phyloP scores from a whole-genome alignment of 2,329 filamentous ascomycete species.

The Alternaria hordeiaustralica region DNA sequence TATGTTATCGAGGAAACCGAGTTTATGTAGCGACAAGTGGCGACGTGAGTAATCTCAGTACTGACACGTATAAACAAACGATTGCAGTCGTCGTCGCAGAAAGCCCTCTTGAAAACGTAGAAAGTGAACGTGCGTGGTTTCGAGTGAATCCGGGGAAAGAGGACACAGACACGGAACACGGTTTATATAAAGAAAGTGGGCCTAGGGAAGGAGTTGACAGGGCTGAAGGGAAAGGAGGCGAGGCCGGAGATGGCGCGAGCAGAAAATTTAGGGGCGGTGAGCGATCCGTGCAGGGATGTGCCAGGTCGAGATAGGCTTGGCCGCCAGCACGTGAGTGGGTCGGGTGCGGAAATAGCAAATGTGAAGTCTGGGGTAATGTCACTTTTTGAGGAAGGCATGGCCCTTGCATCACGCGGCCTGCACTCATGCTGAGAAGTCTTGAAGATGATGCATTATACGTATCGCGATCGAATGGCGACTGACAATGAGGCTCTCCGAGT shows the following conservation, averaged over 20 bases:
- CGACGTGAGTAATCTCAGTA: not conserved
- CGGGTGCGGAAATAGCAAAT: not conserved
- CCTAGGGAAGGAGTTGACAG: not conserved
- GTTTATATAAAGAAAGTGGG: constrained; percentile 24
- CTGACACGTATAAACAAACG: constrained; percentile 11
- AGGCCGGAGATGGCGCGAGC: constrained; percentile 1
- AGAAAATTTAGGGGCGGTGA: constrained; percentile 23
- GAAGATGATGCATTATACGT: not conserved
- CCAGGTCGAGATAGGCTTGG: constrained; percentile 2
- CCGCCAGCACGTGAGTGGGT: not conserved
- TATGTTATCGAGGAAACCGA: not conserved
- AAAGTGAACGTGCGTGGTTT: constrained; percentile 1
- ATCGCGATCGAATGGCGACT: not conserved
- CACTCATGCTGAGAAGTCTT: accelerated
- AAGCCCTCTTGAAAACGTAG: not conserved
- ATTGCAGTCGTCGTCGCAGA: not conserved
- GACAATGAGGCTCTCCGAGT: not conserved
- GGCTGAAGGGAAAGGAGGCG: constrained; percentile 13
- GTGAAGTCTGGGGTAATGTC: constrained; percentile 2
- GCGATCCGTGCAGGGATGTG: constrained; percentile 19
- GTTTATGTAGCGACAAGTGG: constrained; percentile 1
- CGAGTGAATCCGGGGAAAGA: constrained; percentile 11
- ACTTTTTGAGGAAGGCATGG: not conserved
- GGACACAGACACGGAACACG: constrained; percentile 1
- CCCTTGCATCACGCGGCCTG: not conserved